These are phyloP conservation scores for Suhomyces canberraensis DNA, from an alignment of 805 yeast species.

Conservation along the genomic window DNA sequence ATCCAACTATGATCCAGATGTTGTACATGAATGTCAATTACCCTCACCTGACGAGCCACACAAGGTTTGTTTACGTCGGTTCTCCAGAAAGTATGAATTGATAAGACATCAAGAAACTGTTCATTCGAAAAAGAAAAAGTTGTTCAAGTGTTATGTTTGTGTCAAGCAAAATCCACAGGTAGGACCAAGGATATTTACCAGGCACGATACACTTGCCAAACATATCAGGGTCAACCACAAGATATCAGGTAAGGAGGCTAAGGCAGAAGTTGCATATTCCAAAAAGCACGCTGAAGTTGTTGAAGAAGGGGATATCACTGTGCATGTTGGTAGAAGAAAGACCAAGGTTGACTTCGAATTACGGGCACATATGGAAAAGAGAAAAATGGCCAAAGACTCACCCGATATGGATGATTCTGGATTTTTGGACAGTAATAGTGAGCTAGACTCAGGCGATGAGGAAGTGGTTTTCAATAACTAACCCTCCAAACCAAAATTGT, in stretches of 20 bases:
- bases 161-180: conserved; percentile 59
- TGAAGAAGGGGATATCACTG: conserved; percentile 47
- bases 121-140: conserved; percentile 82
- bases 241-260: conserved; percentile 45
- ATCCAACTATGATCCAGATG: conserved; percentile 46
- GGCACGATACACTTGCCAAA: conserved; percentile 92
- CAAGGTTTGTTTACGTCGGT: conserved; percentile 39
- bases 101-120: conserved; percentile 95
- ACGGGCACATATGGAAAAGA: conserved; percentile 44
- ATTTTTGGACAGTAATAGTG: conserved; percentile 10
- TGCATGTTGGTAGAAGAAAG: conserved; percentile 44
- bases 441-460: conserved; percentile 15
- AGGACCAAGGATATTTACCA: conserved; percentile 76
- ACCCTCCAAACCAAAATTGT: not conserved
- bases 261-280: conserved; percentile 44
- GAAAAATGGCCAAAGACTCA: conserved; percentile 15
- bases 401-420: conserved; percentile 11
- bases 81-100: conserved; percentile 75
- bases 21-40: conserved; percentile 44
- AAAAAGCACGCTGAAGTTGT: conserved; percentile 46
- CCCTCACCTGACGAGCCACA: conserved; percentile 43
- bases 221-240: conserved; percentile 60
- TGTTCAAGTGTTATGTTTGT: conserved; percentile 84
- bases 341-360: conserved; percentile 46
- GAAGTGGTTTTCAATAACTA: conserved; percentile 10